phyloP scores from a whole-genome alignment of 805 yeast genomes.

The Kuraishia piskuri region DNA sequence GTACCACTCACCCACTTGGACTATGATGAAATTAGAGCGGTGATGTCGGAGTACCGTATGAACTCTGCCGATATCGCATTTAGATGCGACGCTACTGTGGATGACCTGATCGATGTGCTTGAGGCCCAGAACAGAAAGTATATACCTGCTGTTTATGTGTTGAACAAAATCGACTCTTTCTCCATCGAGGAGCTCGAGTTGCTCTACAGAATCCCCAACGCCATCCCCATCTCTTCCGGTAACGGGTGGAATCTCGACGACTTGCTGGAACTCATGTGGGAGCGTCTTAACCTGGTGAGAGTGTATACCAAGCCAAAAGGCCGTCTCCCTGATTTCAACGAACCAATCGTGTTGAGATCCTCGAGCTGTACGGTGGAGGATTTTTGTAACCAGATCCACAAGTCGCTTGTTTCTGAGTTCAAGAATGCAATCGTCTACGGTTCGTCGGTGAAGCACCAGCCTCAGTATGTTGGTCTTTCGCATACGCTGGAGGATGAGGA shows the following conservation, averaged over 20 bases:
- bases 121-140: conserved; percentile 88
- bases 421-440: conserved; percentile 92
- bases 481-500: conserved; percentile 92
- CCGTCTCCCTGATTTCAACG: conserved; percentile 82
- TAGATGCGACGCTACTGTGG: conserved; percentile 96
- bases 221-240: conserved; percentile 94
- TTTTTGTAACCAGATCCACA: conserved; percentile 94
- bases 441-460: conserved; percentile 93
- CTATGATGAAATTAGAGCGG: conserved; percentile 90
- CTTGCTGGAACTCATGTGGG: conserved; percentile 93
- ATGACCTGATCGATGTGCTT: conserved; percentile 88
- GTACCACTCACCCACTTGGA: conserved; percentile 89
- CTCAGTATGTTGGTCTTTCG: conserved; percentile 85
- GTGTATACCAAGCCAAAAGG: conserved; percentile 98
- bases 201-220: conserved; percentile 87
- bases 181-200: conserved; percentile 89
- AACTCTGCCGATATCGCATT: conserved; percentile 95
- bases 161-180: conserved; percentile 93
- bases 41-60: conserved; percentile 89
- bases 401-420: conserved; percentile 87
- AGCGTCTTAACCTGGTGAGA: conserved; percentile 78
- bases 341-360: conserved; percentile 86
- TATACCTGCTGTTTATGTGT: conserved; percentile 90
- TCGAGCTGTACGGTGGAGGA: conserved; percentile 85
- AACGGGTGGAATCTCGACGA: conserved; percentile 97